A percentile compares a stretch with the other conserved stretches of the same genome.
These are phyloP conservation scores for Vigna nakashimae DNA, from an alignment of 306 rosid species.

Conservation along the genomic window DNA sequence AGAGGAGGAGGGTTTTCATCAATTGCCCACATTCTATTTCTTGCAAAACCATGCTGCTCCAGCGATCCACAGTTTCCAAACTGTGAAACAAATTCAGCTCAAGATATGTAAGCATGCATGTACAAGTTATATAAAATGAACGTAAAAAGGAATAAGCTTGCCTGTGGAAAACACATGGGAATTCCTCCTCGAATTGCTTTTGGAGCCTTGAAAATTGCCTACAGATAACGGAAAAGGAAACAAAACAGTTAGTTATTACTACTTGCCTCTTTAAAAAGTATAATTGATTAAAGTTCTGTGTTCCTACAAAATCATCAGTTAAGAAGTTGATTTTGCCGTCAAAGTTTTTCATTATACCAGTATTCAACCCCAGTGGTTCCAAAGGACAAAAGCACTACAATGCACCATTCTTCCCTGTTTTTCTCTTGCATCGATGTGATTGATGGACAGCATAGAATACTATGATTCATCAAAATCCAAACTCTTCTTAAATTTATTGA, in stretches of 20 bases:
- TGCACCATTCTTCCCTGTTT: not conserved
- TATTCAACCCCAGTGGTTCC: slow-evolving; percentile 26
- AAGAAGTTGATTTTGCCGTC: slow-evolving; percentile 29
- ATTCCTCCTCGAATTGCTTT: slow-evolving; percentile 93
- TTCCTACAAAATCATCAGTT: slow-evolving; percentile 6
- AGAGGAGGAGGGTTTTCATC: slow-evolving; percentile 78
- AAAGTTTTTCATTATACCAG: slow-evolving; percentile 23
- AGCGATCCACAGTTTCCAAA: slow-evolving; percentile 85
- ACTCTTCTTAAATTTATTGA: slow-evolving; percentile 30
- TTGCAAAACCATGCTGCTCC: slow-evolving; percentile 94
- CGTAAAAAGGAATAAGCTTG: slow-evolving; percentile 38
- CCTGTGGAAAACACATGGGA: slow-evolving; percentile 94
- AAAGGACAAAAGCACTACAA: slow-evolving; percentile 7
- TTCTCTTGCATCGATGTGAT: slow-evolving; percentile 6
- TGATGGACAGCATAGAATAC: slow-evolving; percentile 21
- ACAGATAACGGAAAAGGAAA: slow-evolving; percentile 38
- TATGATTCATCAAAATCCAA: not conserved
- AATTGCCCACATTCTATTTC: slow-evolving; percentile 82
- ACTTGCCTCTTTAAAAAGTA: slow-evolving; percentile 31
- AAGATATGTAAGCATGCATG: slow-evolving; percentile 26
- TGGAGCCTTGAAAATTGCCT: slow-evolving; percentile 77
- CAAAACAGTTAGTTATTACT: slow-evolving; percentile 28
- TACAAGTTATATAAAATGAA: slow-evolving; percentile 19
- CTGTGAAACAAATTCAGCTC: slow-evolving; percentile 51
- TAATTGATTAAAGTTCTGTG: slow-evolving; percentile 26